Base-by-base conservation (phyloP, 2,329 filamentous ascomycete species). In the Pseudogymnoascus sp. region DNA sequence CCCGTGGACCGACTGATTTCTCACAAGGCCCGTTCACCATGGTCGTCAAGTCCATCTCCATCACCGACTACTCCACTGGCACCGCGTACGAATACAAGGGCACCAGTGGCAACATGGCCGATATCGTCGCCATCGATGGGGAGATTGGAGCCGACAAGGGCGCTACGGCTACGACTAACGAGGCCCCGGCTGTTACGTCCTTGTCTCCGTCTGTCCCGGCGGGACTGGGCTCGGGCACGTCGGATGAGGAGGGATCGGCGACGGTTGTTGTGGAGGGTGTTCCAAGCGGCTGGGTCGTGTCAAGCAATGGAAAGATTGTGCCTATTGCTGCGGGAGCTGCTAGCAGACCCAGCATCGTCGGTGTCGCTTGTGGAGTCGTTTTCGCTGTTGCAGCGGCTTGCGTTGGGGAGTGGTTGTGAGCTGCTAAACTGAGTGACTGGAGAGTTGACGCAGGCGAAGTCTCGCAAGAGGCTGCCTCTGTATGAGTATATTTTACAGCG, bases 1-100 rank as follows among this genome's bases (percentile, higher is more conserved):
- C 95, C 63, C 84, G 88, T 63, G 95, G 95, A 13, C 82, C 85
- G 59, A 96, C 91, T 59, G 86, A 97, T 77, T 99, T 95, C 78
- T 82, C 82, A 64, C 72, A 87, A 67, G 93, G 90, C 0, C 95
- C 95, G 0, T 99, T 89, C 78, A 86, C 82, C 67, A 97, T 97
- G 93, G 78, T 84, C 62, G 87, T 97, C 72, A 84, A 88, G 75
- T 89, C 83, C 31, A 77, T 97, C 69, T 80, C 83, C 62, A 84
- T 96, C 44, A 88, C 87, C 61, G 95, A 99, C 78, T 99, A 97
- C 79, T 97, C 93, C 21, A 97, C 93, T 1, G 95, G 95, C 62
- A 88, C 83, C 17, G 80, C 88, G 67, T 99, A 99, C 80, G 80
- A 79, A 64, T 99, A 97, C 78, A 84, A 84, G 68, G 90, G 95